Percentiles rank a stretch among this genome's conserved stretches.
phyloP scores from a whole-genome alignment of 768 basidiomycete species.

The Hypholoma sublateritium region DNA sequence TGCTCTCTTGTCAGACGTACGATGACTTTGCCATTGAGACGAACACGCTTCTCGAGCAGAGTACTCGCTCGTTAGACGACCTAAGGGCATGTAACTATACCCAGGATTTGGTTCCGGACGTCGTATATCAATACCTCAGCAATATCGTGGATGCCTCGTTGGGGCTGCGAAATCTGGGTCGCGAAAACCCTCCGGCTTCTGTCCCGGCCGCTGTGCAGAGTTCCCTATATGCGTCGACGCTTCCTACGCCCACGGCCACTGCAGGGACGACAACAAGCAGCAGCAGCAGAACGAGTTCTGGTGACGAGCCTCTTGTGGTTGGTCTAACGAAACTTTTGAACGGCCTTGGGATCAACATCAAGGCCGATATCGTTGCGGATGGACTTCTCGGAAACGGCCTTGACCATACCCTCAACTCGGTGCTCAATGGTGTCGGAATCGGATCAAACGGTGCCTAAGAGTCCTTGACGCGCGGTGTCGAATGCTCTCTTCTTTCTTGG shows the following conservation, averaged over 20 bases:
- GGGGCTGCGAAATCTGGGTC: slow-evolving; percentile 11
- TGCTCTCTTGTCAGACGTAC: slow-evolving; percentile 6
- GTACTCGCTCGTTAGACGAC: neutral
- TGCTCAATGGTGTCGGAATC: slow-evolving; percentile 11
- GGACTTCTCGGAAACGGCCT: slow-evolving; percentile 9
- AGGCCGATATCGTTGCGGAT: slow-evolving; percentile 13
- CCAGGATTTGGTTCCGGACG: neutral
- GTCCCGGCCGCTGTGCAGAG: neutral
- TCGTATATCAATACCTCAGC: neutral
- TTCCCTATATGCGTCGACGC: neutral
- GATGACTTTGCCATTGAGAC: neutral
- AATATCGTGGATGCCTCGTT: slow-evolving; percentile 10
- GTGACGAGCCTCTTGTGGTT: slow-evolving; percentile 10
- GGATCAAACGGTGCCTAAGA: slow-evolving; percentile 9
- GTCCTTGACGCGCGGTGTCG: neutral
- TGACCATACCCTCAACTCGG: slow-evolving; percentile 9
- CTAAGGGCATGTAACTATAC: neutral
- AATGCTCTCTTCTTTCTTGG: neutral
- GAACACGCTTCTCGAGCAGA: neutral
- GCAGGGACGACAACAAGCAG: neutral
- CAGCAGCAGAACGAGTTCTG: neutral
- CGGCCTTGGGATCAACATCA: slow-evolving; percentile 13
- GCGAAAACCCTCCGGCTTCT: neutral
- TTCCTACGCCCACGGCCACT: neutral
- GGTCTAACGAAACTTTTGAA: slow-evolving; percentile 16